Evolutionary conservation across 257 asterid genomes (phyloP), one percentile per base, ranked within the genome.

Genomic region (Fraxinus excelsior): DNA sequence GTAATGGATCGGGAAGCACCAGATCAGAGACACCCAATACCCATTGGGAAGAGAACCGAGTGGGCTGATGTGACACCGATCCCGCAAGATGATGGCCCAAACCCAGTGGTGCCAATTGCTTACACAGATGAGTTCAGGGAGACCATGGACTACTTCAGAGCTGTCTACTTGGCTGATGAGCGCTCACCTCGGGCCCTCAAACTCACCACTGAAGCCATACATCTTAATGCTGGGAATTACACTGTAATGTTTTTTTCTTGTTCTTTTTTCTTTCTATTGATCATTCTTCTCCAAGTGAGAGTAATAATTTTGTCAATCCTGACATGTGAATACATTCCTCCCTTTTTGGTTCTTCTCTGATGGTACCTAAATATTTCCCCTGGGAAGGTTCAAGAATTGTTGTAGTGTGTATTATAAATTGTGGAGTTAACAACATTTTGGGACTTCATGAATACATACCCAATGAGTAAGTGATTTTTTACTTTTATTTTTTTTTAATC

Each of bases 121-220:
- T 95, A 95, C 80, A 82, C 90, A 0, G 92, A 91, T 16, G 97
- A 90, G 49, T 95, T 95, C 86, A 76, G 65, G 11, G 98, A 95
- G 77, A 88, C 96, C 71, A 93, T 95, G 99, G 90, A 89, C 77
- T 95, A 90, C 81, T 95, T 95, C 80, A 82, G 99, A 78, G 98
- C 99, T 6, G 82, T 93, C 12, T 93, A 87, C 89, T 79, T 89
- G 21, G 93, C 96, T n/a, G 88, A 93, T 64, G 99, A 95, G 81
- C 94, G 92, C 3, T 90, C 99, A 42, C 81, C 87, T 4, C 96
- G 97, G 29, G 88, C 97, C 12, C 97, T 95, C 40, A 84, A 86
- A 11, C 93, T 95, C 81, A 95, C 99, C 13, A 31, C 87, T 34
- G 93, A 93, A 80, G 93, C 94, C 64, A 88, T 95, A 77, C 34